Base-by-base conservation (phyloP, 495 filamentous ascomycete species). In the Physcia stellaris region DNA sequence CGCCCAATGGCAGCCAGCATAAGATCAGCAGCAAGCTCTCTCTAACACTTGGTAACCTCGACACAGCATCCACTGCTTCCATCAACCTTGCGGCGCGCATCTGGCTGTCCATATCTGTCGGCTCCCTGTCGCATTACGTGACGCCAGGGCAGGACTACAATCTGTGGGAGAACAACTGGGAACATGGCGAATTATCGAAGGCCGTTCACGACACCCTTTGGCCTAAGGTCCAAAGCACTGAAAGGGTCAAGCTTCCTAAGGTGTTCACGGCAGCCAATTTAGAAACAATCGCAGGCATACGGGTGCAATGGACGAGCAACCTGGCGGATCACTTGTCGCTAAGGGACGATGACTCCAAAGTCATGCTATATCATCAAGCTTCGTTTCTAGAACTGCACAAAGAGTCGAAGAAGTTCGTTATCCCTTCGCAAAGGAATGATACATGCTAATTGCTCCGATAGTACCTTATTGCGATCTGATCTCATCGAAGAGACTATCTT, bases 291-390 rank as follows among this genome's bases (percentile, higher is more conserved):
- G 64, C 43, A 3, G 63, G 63, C 3, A 44, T 68, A 19, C 39
- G 53, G 24, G 53, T 69, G 9, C 11, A 31, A 12, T 62, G 54
- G 57, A 71, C 66, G 9, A 37, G 51, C 29, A 66, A 70, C 29
- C 34, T 70, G 3, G 47, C 51, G 0, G 62, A 70, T 35, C 67
- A 71, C 47, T 49, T 71, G 2, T 53, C 49, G 1, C 26, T 68
- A 12, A 44, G 44, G 6, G 58, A 62, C 21, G 59, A 58, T 28
- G 62, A 62, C 24, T 56, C 44, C 6, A 53, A 37, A n/a, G 50
- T 71, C 9, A 33, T 38, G 1, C 47, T 71, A 2, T 71, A 67
- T 39, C 59, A 68, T 40, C 61, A 68, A 39, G 57, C 49, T 53
- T 35, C 30, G 1, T 39, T 34, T 21, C 24, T 45, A 3, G 21